Percentiles rank a stretch among this genome's conserved stretches.
Evolutionary conservation across 139 green algal genomes (phyloP).

Genomic region (Mesotaenium endlicherianum): DNA sequence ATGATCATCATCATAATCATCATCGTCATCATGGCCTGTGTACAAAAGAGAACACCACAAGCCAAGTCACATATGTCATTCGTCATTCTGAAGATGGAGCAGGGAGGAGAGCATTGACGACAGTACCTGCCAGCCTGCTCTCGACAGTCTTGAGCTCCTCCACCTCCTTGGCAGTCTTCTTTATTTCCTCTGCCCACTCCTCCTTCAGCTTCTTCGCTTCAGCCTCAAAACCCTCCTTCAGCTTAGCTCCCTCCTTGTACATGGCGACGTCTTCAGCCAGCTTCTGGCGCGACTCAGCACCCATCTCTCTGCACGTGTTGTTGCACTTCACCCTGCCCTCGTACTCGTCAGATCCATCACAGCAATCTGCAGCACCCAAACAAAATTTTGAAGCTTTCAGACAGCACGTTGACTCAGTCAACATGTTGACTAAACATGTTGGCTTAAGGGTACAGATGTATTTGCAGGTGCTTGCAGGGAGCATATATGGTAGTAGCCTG

Average conservation of each 20-base stretch:
- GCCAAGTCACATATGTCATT: too few relatives aligned
- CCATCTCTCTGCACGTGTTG: slow-evolving; percentile 74
- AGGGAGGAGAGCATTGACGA: too few relatives aligned
- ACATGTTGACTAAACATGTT: too few relatives aligned
- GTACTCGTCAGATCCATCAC: slow-evolving; percentile 82
- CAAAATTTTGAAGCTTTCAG: too few relatives aligned
- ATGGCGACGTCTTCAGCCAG: slow-evolving; percentile 51
- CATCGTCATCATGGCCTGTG: too few relatives aligned
- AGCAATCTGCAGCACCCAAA: slow-evolving; percentile 74
- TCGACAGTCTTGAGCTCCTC: too few relatives aligned
- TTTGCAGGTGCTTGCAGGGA: too few relatives aligned
- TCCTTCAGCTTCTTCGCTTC: not conserved
- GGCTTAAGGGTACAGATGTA: too few relatives aligned
- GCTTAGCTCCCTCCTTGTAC: slow-evolving; percentile 24
- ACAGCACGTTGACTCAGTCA: not conserved
- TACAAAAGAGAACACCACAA: too few relatives aligned
- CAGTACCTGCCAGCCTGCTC: too few relatives aligned
- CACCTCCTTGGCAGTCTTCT: not conserved
- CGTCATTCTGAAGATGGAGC: too few relatives aligned
- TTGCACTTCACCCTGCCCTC: slow-evolving; percentile 62
- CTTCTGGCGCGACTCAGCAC: slow-evolving; percentile 52
- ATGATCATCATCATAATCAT: too few relatives aligned
- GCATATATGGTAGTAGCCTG: not conserved
- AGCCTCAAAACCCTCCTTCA: slow-evolving; percentile 46
- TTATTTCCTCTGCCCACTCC: not conserved